phyloP scores from a whole-genome alignment of 1,139 yeast species.

The Martiniozyma asiatica region DNA sequence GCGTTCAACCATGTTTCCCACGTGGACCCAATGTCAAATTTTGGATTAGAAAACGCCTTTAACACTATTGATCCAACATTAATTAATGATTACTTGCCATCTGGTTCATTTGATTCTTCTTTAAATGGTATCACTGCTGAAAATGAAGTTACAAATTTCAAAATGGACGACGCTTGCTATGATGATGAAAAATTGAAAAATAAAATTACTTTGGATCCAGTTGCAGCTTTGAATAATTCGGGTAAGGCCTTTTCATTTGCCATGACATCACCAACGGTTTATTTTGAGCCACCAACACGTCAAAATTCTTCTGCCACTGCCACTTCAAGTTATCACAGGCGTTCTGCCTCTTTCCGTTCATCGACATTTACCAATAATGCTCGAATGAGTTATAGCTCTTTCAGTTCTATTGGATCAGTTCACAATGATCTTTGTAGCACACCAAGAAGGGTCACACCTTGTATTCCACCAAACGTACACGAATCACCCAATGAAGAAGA shows the following conservation, averaged over 20 bases:
- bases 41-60: conserved; percentile 20
- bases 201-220: conserved; percentile 2
- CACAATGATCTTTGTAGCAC: too few relatives aligned
- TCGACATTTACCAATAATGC: background rate
- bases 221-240: conserved; percentile 1
- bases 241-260: conserved; percentile 3
- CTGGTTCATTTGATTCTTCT: background rate
- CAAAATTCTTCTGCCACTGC: too few relatives aligned
- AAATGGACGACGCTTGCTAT: background rate
- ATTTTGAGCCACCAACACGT: background rate
- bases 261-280: conserved; percentile 1
- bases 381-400: too few relatives aligned
- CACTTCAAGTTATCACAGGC: too few relatives aligned
- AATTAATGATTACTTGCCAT: conserved; percentile 2
- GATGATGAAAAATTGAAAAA: background rate
- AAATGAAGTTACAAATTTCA: too few relatives aligned
- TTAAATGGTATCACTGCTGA: too few relatives aligned
- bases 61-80: background rate
- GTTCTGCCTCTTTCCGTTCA: too few relatives aligned
- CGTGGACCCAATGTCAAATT: conserved; percentile 17
- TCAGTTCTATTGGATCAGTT: too few relatives aligned
- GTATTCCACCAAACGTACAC: too few relatives aligned
- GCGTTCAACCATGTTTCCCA: conserved; percentile 23
- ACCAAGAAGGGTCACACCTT: background rate
- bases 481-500: too few relatives aligned